phyloP scores from a whole-genome alignment of 2,329 filamentous ascomycete species.

The Aspergillus proliferans region DNA sequence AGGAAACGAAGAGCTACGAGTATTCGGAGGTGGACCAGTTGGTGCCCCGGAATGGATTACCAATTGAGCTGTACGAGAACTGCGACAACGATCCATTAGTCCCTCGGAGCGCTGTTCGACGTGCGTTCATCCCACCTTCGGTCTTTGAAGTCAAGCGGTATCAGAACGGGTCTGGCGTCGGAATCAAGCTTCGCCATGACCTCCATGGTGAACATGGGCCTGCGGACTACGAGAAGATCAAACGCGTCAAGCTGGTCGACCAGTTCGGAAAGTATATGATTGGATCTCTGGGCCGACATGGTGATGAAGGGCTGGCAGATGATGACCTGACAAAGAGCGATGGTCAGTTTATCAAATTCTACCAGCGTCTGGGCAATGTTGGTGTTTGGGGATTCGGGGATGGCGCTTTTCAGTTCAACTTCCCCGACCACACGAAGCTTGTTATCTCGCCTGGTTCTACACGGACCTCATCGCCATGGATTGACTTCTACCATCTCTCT shows the following conservation, averaged over 20 bases:
- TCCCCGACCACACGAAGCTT: constrained; percentile 48
- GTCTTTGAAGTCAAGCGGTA: constrained; percentile 34
- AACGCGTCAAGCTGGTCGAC: constrained; percentile 43
- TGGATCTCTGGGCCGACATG: constrained; percentile 39
- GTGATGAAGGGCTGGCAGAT: constrained; percentile 27
- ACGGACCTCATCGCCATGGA: constrained; percentile 34
- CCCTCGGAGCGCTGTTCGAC: constrained; percentile 32
- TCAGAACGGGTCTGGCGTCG: constrained; percentile 16
- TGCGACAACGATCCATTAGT: constrained; percentile 26
- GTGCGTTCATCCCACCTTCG: constrained; percentile 34
- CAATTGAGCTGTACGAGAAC: constrained; percentile 46
- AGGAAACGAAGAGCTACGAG: constrained; percentile 25
- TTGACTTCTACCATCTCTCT: constrained; percentile 47
- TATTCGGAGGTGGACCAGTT: constrained; percentile 41
- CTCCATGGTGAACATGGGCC: constrained; percentile 27
- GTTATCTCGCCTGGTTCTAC: constrained; percentile 38
- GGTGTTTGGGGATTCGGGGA: constrained; percentile 49
- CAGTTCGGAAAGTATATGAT: constrained; percentile 50
- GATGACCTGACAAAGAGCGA: constrained; percentile 22
- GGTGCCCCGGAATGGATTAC: constrained; percentile 36
- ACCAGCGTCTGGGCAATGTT: constrained; percentile 47
- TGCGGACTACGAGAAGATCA: constrained; percentile 43
- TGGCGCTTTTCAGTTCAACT: constrained; percentile 48
- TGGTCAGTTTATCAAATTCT: constrained; percentile 44
- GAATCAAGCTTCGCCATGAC: constrained; percentile 29